Evolutionary conservation across 2,329 filamentous ascomycete genomes (phyloP), one percentile per base, ranked within the genome.

Genomic region (Parasarocladium wereldwijsianum): DNA sequence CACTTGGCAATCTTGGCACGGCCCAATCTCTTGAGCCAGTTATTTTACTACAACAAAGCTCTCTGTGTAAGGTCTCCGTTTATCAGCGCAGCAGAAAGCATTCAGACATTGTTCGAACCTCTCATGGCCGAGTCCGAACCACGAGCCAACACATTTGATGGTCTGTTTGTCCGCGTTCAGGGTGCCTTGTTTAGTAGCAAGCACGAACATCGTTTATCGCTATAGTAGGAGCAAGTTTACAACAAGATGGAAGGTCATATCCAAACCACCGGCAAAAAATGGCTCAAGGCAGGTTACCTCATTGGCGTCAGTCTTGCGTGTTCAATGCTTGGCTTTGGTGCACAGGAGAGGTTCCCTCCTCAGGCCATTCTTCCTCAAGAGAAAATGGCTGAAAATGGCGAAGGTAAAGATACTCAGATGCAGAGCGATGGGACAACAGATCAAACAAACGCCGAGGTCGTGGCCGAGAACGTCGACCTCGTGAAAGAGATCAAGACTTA

Each of bases 1-100:
- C 85, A 94, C 43, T 58, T 94, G 0, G 87, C 85, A 0, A 86
- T 87, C 16, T 50, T 87, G 0, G 76, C 81, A 0, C 56, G 78
- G 0, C 77, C 78, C 0, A 75, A 81, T 35, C 66, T 67, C 1
- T 50, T 84, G 0, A 70, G 77, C 33, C 80, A 87, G 44, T 51
- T 86, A 0, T 84, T 70, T 41, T 81, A 71, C 35, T 87, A 85
- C 38, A 55, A 64, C 0, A 82, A 82, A 36, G 73, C 74, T 0
- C 58, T 87, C 0, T 80, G 72, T 17, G 79, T 80, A 1, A 58
- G 69, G 0, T 62, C 72, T 3, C 73, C 75, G 0, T 87, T 87
- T 34, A 46, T 51, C 0, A 75, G 71, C n/a, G 72, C 78, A 0
- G 62, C 66, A 5, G 77, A 83, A 28, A 80, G 68, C 1, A 72